Percentiles rank a stretch among this genome's conserved stretches.
phyloP scores from a whole-genome alignment of 176 grass and related monocot genomes.

The Musa itinerans region DNA sequence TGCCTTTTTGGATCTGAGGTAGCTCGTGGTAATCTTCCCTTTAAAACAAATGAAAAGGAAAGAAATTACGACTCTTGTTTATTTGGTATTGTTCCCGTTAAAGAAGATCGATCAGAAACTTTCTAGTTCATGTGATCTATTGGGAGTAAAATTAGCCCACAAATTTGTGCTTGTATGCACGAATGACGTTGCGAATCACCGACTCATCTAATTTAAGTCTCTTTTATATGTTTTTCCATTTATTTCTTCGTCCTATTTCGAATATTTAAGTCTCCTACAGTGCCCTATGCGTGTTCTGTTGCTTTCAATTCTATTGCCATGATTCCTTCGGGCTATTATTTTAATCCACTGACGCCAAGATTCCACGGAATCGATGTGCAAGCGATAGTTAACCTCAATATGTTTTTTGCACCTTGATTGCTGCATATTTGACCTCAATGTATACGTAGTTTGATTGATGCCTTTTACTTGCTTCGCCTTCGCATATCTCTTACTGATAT shows the following conservation, averaged over 20 bases:
- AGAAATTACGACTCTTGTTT: too few relatives aligned
- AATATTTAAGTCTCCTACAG: too few relatives aligned
- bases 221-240: too few relatives aligned
- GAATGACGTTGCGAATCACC: too few relatives aligned
- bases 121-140: not conserved
- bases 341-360: not conserved
- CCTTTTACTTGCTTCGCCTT: not conserved
- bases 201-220: too few relatives aligned
- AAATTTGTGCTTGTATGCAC: too few relatives aligned
- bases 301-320: not conserved
- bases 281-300: too few relatives aligned
- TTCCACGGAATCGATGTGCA: not conserved
- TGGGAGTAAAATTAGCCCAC: not conserved
- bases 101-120: not conserved
- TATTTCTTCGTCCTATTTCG: too few relatives aligned
- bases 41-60: too few relatives aligned
- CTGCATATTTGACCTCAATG: not conserved
- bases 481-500: not conserved
- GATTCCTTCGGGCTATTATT: not conserved
- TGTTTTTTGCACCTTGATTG: not conserved
- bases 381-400: not conserved
- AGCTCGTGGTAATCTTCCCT: not conserved
- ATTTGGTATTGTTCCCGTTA: not conserved
- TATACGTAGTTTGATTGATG: too few relatives aligned
- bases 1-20: not conserved